A percentile compares a stretch with the other conserved stretches of the same genome.
phyloP scores from a whole-genome alignment of 2,329 filamentous ascomycete genomes.

The Fusarium sp. region DNA sequence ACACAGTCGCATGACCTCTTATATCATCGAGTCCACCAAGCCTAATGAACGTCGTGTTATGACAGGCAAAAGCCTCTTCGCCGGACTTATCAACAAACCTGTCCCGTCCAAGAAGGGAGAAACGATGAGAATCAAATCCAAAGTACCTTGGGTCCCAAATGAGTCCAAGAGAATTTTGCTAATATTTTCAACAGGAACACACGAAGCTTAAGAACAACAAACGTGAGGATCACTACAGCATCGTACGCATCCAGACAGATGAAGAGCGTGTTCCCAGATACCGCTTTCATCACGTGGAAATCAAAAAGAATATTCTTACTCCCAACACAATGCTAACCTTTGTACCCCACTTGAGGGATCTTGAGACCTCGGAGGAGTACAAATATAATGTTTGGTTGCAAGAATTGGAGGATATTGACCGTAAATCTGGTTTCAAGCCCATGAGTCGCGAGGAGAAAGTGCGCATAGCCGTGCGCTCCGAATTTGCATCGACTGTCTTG shows the following conservation, averaged over 20 bases:
- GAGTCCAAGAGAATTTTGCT: conserved; percentile 2
- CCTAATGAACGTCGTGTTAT: conserved; percentile 51
- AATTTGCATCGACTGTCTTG: conserved; percentile 61
- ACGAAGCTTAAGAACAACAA: conserved; percentile 56
- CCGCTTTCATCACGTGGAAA: conserved; percentile 68
- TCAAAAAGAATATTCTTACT: conserved; percentile 67
- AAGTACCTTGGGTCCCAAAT: conserved; percentile 50
- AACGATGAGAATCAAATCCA: conserved; percentile 61
- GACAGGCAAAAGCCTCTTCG: conserved; percentile 59
- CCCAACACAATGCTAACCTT: conserved; percentile 69
- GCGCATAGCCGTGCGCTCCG: conserved; percentile 58
- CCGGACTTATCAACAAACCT: conserved; percentile 51
- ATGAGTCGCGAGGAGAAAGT: conserved; percentile 62
- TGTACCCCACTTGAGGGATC: conserved; percentile 66
- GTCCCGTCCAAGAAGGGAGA: conserved; percentile 49
- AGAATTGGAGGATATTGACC: conserved; percentile 66
- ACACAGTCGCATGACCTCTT: conserved; percentile 56
- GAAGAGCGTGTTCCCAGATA: conserved; percentile 65
- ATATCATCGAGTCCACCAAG: conserved; percentile 57
- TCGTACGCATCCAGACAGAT: conserved; percentile 59
- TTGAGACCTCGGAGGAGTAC: conserved; percentile 64
- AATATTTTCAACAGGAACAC: conserved; percentile 52
- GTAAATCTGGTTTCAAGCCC: conserved; percentile 65
- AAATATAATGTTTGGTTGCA: conserved; percentile 66
- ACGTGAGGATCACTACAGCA: conserved; percentile 52